Conservation (phyloP, 164 flowering plant species). For the Warburgia ugandensis region DNA sequence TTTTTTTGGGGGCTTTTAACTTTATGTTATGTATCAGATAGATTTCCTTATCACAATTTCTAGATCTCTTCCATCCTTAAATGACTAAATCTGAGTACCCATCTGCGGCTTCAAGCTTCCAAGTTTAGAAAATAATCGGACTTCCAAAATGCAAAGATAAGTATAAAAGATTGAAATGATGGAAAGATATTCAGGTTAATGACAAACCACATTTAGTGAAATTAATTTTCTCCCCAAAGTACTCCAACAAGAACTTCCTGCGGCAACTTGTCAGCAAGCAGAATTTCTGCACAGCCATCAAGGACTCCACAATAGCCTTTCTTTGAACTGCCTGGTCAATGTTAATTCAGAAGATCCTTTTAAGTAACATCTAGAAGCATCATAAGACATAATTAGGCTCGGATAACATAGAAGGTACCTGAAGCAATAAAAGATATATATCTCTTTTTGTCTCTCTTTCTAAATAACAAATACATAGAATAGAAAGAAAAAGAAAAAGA, state of each 20-base stretch:
- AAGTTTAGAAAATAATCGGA: not conserved
- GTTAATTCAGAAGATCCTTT: not conserved
- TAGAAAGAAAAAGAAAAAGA: too few species aligned
- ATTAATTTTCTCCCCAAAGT: conserved; percentile 42
- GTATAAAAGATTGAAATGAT: not conserved
- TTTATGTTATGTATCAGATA: too few species aligned
- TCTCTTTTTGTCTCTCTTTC: too few species aligned
- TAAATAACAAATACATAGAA: too few species aligned
- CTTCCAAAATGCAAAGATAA: not conserved
- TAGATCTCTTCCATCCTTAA: too few species aligned
- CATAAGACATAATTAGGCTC: too few species aligned
- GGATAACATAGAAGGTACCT: too few species aligned
- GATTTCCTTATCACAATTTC: too few species aligned
- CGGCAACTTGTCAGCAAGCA: conserved; percentile 44
- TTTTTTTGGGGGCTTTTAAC: too few species aligned
- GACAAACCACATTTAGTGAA: conserved; percentile 45
- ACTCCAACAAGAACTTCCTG: conserved; percentile 39
- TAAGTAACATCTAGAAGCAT: not conserved
- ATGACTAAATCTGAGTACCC: too few species aligned
- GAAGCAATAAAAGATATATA: too few species aligned
- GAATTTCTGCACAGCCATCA: conserved; percentile 43
- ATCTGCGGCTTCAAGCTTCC: too few species aligned
- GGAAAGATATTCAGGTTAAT: not conserved
- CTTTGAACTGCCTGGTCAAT: conserved; percentile 37
- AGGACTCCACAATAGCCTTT: conserved; percentile 43